Base-by-base conservation (phyloP, 306 rosid species). In the Rosa lucieae region DNA sequence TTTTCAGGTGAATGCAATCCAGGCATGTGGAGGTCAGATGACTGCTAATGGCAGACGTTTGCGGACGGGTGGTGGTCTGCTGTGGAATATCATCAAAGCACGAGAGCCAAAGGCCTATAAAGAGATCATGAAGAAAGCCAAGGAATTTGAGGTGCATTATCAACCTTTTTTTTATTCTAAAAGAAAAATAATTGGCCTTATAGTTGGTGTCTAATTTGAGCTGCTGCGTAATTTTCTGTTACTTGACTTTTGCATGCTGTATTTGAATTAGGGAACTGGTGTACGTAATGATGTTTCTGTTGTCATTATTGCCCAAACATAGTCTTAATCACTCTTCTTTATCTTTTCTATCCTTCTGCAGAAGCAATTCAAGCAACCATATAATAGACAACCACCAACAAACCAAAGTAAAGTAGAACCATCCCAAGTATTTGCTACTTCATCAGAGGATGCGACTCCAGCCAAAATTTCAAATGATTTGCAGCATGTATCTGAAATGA, bases 21-120 rank as follows among this genome's bases (percentile, higher is more conserved):
- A 90, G 81, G 80, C 94, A 55, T 92, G 97, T 72, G 98, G 98
- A 70, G 98, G 94, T 78, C 97, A 92, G 91, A 83, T 70, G 93
- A 90, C 94, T 74, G 84, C 84, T 46, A 94, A 92, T 86, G 97
- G 96, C 21, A 86, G 80, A 70, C 97, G 98, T 23, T 78, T 49
- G 40, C 84, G 95, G 70, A 89, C 86, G 1, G 99, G 99, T 40
- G 98, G 99, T 78, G 99, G 98, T 68, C 70, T 95, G 71, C 83
- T 95, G 83, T 95, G 98, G 99, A 83, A 56, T 74, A 92, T 92
- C 81, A 84, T 94, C 44, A 95, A 92, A 90, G 73, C 80, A 74
- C 92, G 94, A 72, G 99, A 92, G 63, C 98, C 97, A 77, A 89
- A 89, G 29, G 97, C 91, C 63, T 90, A 78, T 80, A 91, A 86